Conservation (phyloP, 495 filamentous ascomycete genomes). For the Aspergillus panamensis region DNA sequence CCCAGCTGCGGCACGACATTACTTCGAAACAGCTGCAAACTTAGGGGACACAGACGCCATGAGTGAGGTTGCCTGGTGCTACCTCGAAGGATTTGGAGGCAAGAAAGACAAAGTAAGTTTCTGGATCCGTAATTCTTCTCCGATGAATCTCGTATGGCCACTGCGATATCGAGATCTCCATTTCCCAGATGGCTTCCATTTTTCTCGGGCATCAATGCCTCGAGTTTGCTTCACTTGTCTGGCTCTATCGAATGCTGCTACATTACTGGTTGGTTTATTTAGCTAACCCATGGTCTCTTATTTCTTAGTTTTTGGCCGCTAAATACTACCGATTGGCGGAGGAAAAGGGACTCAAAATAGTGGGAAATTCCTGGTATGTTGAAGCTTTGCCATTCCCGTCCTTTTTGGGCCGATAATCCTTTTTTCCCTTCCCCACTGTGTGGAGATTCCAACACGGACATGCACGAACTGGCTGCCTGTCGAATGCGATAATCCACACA, state of each 20-base stretch:
- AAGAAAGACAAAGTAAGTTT: conserved; percentile 94
- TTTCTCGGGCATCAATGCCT: conserved; percentile 25
- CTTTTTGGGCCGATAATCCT: conserved; percentile 1
- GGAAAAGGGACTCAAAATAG: conserved; percentile 77
- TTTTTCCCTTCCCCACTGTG: conserved; percentile 12
- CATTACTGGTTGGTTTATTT: conserved; percentile 4
- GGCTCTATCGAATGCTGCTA: conserved; percentile 21
- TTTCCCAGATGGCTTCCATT: not conserved
- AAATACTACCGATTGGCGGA: conserved; percentile 94
- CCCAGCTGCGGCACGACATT: conserved; percentile 81
- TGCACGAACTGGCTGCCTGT: conserved; percentile 12
- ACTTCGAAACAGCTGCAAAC: conserved; percentile 96
- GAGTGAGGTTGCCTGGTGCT: conserved; percentile 97
- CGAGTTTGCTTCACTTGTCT: conserved; percentile 21
- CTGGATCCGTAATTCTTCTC: conserved; percentile 13
- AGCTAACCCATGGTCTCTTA: conserved; percentile 10
- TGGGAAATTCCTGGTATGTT: conserved; percentile 94
- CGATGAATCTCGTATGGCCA: conserved; percentile 1
- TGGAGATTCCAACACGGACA: conserved; percentile 6
- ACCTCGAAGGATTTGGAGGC: conserved; percentile 87
- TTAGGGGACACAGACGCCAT: conserved; percentile 95
- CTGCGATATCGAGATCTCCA: not conserved
- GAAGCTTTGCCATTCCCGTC: not conserved
- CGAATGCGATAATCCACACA: conserved; percentile 11
- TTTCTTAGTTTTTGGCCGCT: conserved; percentile 71